phyloP scores from a whole-genome alignment of 129 eudicot genomes.

The Tagetes patula region DNA sequence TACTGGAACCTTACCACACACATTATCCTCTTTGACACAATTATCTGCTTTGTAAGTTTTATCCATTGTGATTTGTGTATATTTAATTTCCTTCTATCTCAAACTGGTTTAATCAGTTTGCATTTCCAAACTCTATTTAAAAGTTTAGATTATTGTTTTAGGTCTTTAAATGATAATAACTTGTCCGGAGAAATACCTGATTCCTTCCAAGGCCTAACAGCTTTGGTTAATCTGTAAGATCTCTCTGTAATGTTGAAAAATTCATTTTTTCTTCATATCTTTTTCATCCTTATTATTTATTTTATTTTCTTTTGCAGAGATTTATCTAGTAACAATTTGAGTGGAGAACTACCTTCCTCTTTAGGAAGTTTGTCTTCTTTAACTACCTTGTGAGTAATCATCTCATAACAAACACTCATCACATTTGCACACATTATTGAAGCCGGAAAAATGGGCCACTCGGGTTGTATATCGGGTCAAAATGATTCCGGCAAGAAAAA shows the following conservation, averaged over 20 bases:
- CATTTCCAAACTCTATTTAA: not conserved
- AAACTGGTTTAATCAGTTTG: not conserved
- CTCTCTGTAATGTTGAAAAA: not conserved
- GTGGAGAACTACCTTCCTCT: conserved; percentile 81
- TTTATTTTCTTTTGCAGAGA: conserved; percentile 52
- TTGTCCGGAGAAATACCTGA: conserved; percentile 91
- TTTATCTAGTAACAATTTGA: conserved; percentile 70
- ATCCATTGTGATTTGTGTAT: not conserved
- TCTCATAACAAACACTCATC: conserved; percentile 4
- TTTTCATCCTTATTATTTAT: conserved; percentile 8
- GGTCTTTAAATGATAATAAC: conserved; percentile 80
- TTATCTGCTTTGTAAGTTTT: conserved; percentile 70
- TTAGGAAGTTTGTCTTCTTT: conserved; percentile 59
- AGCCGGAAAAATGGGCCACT: conserved; percentile 1
- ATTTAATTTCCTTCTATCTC: not conserved
- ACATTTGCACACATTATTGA: not conserved
- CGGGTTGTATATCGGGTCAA: not conserved
- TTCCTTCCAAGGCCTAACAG: conserved; percentile 61
- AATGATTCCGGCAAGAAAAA: not conserved
- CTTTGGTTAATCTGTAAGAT: conserved; percentile 74
- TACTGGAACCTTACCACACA: conserved; percentile 75
- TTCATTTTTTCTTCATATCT: not conserved
- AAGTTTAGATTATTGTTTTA: conserved; percentile 29
- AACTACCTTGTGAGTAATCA: conserved; percentile 63
- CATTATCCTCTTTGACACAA: conserved; percentile 55